These are phyloP conservation scores for Daldinia sp. DNA, from an alignment of 2,329 filamentous ascomycete species.

Conservation along the genomic window DNA sequence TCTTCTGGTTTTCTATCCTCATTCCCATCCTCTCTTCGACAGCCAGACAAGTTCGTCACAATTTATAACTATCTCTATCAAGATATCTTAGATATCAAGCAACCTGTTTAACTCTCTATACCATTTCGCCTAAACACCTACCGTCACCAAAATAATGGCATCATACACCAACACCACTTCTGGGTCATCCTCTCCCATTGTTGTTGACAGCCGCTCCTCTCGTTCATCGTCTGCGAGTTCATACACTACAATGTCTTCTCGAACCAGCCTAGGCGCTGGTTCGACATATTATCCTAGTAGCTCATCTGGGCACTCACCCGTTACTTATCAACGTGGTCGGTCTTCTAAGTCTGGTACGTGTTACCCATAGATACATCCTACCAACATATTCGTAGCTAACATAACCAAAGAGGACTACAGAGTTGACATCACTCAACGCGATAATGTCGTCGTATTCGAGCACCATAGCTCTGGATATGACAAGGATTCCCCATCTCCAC, in stretches of 20 bases:
- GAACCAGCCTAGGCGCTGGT: constrained; percentile 1
- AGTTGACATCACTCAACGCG: constrained; percentile 12
- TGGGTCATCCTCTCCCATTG: constrained; percentile 18
- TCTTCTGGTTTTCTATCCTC: background rate
- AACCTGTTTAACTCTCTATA: constrained; percentile 2
- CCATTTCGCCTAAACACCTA: background rate
- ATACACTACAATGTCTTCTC: constrained; percentile 34
- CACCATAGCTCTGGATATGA: constrained; percentile 27
- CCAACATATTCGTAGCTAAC: constrained; percentile 14
- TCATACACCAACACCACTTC: constrained; percentile 25
- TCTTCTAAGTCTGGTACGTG: constrained; percentile 26
- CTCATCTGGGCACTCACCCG: constrained; percentile 12
- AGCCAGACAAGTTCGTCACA: constrained; percentile 17
- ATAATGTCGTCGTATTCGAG: constrained; percentile 20
- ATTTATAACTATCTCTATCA: background rate
- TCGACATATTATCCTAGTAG: constrained; percentile 17
- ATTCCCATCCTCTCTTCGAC: constrained; percentile 20
- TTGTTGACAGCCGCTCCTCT: constrained; percentile 24
- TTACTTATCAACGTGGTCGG: constrained; percentile 21
- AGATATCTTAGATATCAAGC: constrained; percentile 3
- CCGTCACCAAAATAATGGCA: constrained; percentile 21
- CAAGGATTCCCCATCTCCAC: constrained; percentile 22
- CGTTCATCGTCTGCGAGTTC: constrained; percentile 21
- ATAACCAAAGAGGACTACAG: constrained; percentile 24
- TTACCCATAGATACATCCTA: background rate